Percentiles rank a stretch among this genome's conserved stretches.
phyloP scores from a whole-genome alignment of 2,329 filamentous ascomycete genomes.

The Phialemoniopsis sp. region DNA sequence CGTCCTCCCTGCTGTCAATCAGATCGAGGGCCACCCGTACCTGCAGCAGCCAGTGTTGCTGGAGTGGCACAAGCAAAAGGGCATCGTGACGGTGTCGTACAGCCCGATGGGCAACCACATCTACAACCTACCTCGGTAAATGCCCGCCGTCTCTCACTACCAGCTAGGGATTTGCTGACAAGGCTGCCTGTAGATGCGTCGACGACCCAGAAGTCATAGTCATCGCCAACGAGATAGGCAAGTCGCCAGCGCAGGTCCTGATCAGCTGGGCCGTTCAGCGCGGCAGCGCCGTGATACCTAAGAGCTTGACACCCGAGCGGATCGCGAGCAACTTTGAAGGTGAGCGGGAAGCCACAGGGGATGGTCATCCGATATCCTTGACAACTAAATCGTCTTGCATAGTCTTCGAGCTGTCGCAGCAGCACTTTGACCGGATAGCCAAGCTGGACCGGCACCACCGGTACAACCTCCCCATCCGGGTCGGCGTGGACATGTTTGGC shows the following conservation, averaged over 20 bases:
- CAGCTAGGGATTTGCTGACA: too few species aligned
- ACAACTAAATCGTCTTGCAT: too few species aligned
- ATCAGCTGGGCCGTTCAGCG: constrained; percentile 51
- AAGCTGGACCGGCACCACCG: constrained; percentile 34
- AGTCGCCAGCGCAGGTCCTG: constrained; percentile 38
- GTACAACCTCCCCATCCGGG: constrained; percentile 34
- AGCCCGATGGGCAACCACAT: constrained; percentile 58
- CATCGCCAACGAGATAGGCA: constrained; percentile 35
- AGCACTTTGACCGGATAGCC: constrained; percentile 29
- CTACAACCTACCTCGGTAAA: constrained; percentile 31
- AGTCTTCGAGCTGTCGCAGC: constrained; percentile 23
- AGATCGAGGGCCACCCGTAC: constrained; percentile 67
- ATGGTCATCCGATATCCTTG: too few species aligned
- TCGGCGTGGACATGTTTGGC: constrained; percentile 40
- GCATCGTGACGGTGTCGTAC: constrained; percentile 60
- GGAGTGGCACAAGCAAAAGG: constrained; percentile 50
- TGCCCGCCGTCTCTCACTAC: too few species aligned
- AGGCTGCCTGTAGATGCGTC: constrained; percentile 27
- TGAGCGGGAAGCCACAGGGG: too few species aligned
- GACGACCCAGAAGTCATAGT: constrained; percentile 43
- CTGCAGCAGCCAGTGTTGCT: constrained; percentile 58
- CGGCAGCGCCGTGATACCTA: constrained; percentile 48
- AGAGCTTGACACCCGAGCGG: constrained; percentile 46
- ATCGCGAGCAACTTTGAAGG: constrained; percentile 44
- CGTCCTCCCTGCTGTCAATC: constrained; percentile 58